Base-by-base conservation (phyloP, 148 eudicot species). In the Chenopodium suecicum region DNA sequence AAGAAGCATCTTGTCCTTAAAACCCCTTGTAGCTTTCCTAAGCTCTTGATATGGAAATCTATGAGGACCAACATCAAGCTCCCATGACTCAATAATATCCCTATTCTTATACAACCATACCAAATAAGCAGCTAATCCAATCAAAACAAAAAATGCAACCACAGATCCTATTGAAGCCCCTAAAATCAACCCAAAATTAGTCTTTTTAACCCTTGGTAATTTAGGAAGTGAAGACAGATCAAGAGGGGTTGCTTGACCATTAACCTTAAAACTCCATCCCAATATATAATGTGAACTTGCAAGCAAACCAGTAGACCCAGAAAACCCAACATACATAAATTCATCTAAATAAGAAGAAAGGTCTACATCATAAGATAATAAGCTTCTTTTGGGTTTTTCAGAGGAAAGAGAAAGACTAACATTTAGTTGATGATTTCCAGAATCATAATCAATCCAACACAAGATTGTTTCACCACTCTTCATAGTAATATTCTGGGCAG, bases 361-460 rank as follows among this genome's bases (percentile, higher is more conserved):
- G 83, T 94, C 91, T 14, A 92, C 88, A 23, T 69, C 83, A 76
- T 80, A 90, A 17, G 94, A 88, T 75, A 94, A 78, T n/a, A 89
- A 73, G 10, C 92, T 81, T 29, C 66, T 83, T 62, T 9, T 74
- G 17, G 98, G 97, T 56, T 87, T 94, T 2, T 66, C 7, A 23
- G 88, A 83, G 37, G 88, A 78, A 19, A 80, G 75, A 3, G 98
- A 92, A 75, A 94, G 88, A 8, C 88, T 86, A 73, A 94, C 91
- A 87, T 89, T 87, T 41, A 94, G 29, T 78, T 62, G 52, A 31
- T 73, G 80, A 10, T 5, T 48, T 27, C 3, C 37, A 0, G 93
- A 88, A 90, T 92, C 90, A 86, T 94, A 94, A 74, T 92, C 98
- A 82, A 94, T 74, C 94, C 94, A 94, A 41, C 90, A 92, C 74